Conservation (phyloP, 768 basidiomycete species). For the Russula compacta region DNA sequence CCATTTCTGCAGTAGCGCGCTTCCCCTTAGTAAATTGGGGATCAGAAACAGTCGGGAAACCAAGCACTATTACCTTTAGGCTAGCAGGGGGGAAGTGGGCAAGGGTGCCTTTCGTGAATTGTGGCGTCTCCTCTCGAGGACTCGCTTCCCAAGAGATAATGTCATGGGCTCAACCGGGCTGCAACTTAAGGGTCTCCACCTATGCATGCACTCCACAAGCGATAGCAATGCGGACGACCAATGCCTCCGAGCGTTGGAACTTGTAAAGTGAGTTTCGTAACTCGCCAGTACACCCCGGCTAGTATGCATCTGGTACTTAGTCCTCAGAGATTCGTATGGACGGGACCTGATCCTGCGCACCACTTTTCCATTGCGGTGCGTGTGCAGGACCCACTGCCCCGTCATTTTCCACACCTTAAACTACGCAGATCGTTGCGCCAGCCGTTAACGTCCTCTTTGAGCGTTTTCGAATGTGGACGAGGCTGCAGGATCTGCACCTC, state of each 20-base stretch:
- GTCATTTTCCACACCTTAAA: neutral
- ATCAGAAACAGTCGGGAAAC: slow-evolving; percentile 1
- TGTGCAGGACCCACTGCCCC: slow-evolving; percentile 2
- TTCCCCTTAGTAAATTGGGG: slow-evolving; percentile 11
- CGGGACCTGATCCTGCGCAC: slow-evolving; percentile 51
- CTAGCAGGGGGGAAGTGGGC: slow-evolving; percentile 18
- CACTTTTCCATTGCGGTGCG: slow-evolving; percentile 55
- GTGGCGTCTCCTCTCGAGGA: slow-evolving; percentile 4
- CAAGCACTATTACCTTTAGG: slow-evolving; percentile 5
- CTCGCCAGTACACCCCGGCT: neutral
- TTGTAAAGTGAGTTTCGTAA: slow-evolving; percentile 29
- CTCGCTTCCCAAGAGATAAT: neutral
- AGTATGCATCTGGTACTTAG: slow-evolving; percentile 29
- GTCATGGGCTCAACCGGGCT: neutral
- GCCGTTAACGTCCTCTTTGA: slow-evolving; percentile 33
- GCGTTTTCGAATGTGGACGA: slow-evolving; percentile 35
- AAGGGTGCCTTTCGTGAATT: slow-evolving; percentile 13
- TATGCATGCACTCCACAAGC: slow-evolving; percentile 35
- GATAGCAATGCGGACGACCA: slow-evolving; percentile 25
- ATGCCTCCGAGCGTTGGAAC: slow-evolving; percentile 26
- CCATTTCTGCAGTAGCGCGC: slow-evolving; percentile 1
- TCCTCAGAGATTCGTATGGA: slow-evolving; percentile 44
- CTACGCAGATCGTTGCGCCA: slow-evolving; percentile 34
- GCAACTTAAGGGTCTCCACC: slow-evolving; percentile 26
- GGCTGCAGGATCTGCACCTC: slow-evolving; percentile 37